Base-by-base conservation (phyloP, 768 basidiomycete genomes). In the Panaeolus papilionaceus region DNA sequence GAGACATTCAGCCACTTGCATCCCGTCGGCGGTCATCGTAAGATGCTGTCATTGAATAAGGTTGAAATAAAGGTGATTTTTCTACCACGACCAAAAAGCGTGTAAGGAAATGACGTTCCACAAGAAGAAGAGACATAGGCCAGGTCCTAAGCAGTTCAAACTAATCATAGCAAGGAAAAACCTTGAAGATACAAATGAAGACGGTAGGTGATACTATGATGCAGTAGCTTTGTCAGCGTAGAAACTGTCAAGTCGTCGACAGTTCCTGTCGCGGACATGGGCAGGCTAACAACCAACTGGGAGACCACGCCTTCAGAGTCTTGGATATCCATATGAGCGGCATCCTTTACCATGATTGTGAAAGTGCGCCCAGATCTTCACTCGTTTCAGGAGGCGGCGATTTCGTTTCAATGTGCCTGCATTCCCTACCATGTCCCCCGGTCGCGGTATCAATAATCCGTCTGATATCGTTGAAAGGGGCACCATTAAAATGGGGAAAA, bases 41-140 rank as follows among this genome's bases (percentile, higher is more conserved):
- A 33, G 18, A 47, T 9, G 12, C 18, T 33, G 28, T 58, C 28
- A 58, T 14, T 51, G 47, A 58, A 58, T 58, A 58, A 58, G 54
- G 54, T 58, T 58, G 54, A 58, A 58, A 58, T 58, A 58, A 58
- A 58, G 54, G 54, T 58, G 54, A 58, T 28, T n/a, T 23, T 33
- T 58, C 28, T 12, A 11, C 54, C 54, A 58, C 54, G 54, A 0
- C 33, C 14, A 16, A 14, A 12, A 23, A 12, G 14, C 28, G 28
- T 58, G 26, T 51, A 16, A 28, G 28, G 14, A 33, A 2, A 58
- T 58, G 26, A 58, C 28, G 54, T 28, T 33, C 54, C 3, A 14
- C 11, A 23, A 23, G 26, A 8, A 51, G 33, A 10, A 4, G 7
- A 9, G 16, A 7, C 28, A 58, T 58, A 58, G 8, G 20, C 14